phyloP scores from a whole-genome alignment of 768 basidiomycete genomes.

The Chlorophyllum brunneum region DNA sequence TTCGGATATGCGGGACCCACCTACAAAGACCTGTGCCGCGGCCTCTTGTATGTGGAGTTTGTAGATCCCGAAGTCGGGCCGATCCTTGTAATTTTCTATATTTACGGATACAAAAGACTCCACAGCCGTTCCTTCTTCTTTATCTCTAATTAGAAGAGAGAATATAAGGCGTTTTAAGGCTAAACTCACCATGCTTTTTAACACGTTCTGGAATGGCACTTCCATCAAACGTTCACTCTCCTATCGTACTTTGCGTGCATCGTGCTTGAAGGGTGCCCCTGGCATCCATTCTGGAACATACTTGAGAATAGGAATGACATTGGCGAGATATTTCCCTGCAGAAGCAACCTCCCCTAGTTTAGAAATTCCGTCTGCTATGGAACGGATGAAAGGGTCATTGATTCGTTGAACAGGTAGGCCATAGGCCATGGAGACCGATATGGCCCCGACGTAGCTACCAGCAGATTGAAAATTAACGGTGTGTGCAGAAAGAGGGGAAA shows the following conservation, averaged over 20 bases:
- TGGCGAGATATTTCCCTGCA: not conserved
- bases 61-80: not conserved
- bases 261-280: slow-evolving; percentile 1
- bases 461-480: not conserved
- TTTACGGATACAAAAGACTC: not conserved
- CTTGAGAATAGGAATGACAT: not conserved
- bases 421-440: not conserved
- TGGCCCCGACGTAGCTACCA: not conserved
- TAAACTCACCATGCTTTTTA: not conserved
- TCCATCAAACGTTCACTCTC: not conserved
- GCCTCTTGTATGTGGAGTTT: not conserved
- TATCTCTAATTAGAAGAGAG: not conserved
- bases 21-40: not conserved
- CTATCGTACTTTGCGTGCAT: not conserved
- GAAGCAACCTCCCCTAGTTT: not conserved
- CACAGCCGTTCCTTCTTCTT: not conserved
- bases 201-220: not conserved
- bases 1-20: not conserved
- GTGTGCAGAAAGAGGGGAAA: not conserved
- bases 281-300: not conserved
- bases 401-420: not conserved
- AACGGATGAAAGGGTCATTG: not conserved
- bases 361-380: not conserved
- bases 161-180: not conserved
- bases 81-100: not conserved